Percentiles rank a stretch among this genome's conserved stretches.
phyloP scores from a whole-genome alignment of 2,329 filamentous ascomycete species.

The Trichoderma sp. region DNA sequence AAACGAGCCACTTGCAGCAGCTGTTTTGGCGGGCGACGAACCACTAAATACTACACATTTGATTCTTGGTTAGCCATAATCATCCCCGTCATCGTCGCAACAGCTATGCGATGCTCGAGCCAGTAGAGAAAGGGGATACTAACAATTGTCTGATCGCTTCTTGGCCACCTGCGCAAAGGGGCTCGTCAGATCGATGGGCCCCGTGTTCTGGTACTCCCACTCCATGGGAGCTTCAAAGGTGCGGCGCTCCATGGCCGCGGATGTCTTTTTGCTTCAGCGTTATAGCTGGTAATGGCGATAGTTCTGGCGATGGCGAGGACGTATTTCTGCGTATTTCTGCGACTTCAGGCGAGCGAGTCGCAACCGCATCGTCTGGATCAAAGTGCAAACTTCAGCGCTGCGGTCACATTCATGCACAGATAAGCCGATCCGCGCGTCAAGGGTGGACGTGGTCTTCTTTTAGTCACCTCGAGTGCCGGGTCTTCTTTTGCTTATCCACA shows the following conservation, averaged over 20 bases:
- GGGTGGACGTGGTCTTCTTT: slow-evolving; percentile 1
- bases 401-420: slow-evolving; percentile 5
- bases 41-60: slow-evolving; percentile 41
- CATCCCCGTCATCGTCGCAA: neutral
- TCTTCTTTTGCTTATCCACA: slow-evolving; percentile 15
- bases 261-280: neutral
- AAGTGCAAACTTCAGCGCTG: neutral
- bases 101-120: neutral
- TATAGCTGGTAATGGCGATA: neutral
- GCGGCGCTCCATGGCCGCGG: slow-evolving; percentile 54
- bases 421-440: neutral
- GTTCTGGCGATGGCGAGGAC: neutral
- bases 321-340: neutral
- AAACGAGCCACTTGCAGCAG: slow-evolving; percentile 43
- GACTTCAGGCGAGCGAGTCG: slow-evolving; percentile 8
- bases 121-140: slow-evolving; percentile 32
- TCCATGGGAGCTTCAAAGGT: slow-evolving; percentile 67
- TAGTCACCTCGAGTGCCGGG: neutral
- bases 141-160: slow-evolving; percentile 48
- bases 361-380: slow-evolving; percentile 5
- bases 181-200: slow-evolving; percentile 63
- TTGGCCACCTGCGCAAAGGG: slow-evolving; percentile 61
- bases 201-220: slow-evolving; percentile 64
- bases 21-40: slow-evolving; percentile 44
- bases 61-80: slow-evolving; percentile 6